Conservation (phyloP, 768 basidiomycete genomes). For the Agrocybe chaxingu region DNA sequence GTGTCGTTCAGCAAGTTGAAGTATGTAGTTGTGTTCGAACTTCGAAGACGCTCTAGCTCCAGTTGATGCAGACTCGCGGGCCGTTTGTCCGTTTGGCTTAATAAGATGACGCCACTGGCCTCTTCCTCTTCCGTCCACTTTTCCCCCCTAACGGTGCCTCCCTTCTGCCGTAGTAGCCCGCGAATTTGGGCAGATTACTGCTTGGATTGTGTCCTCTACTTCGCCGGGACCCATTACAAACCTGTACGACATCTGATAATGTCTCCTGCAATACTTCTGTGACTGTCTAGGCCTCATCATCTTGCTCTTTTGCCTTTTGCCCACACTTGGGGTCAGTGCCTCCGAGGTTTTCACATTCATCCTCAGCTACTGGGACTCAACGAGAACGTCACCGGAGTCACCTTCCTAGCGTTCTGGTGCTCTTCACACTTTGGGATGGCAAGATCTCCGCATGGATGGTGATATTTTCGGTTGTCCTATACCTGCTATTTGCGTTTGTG, state of each 20-base stretch:
- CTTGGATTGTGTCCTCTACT: slow-evolving; percentile 32
- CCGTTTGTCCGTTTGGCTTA: too few relatives aligned
- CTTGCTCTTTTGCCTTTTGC: slow-evolving; percentile 92
- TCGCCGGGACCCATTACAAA: slow-evolving; percentile 54
- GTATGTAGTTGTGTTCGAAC: too few relatives aligned
- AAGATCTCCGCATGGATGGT: slow-evolving; percentile 73
- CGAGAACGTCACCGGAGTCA: slow-evolving; percentile 94
- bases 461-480: slow-evolving; percentile 63
- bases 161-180: too few relatives aligned
- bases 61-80: too few relatives aligned
- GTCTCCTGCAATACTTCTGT: slow-evolving; percentile 72
- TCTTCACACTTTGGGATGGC: slow-evolving; percentile 77
- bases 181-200: too few relatives aligned
- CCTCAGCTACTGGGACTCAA: slow-evolving; percentile 82
- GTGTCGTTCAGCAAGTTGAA: background rate
- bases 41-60: too few relatives aligned
- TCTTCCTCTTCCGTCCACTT: too few relatives aligned
- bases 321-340: slow-evolving; percentile 90
- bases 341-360: slow-evolving; percentile 98
- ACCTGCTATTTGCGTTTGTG: slow-evolving; percentile 69
- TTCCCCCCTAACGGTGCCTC: too few relatives aligned
- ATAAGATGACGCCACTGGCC: too few relatives aligned
- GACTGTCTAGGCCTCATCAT: slow-evolving; percentile 62
- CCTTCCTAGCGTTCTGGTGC: slow-evolving; percentile 90
- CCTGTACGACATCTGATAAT: slow-evolving; percentile 61